Conservation (phyloP, 257 asterid genomes). For the Petunia secreta region DNA sequence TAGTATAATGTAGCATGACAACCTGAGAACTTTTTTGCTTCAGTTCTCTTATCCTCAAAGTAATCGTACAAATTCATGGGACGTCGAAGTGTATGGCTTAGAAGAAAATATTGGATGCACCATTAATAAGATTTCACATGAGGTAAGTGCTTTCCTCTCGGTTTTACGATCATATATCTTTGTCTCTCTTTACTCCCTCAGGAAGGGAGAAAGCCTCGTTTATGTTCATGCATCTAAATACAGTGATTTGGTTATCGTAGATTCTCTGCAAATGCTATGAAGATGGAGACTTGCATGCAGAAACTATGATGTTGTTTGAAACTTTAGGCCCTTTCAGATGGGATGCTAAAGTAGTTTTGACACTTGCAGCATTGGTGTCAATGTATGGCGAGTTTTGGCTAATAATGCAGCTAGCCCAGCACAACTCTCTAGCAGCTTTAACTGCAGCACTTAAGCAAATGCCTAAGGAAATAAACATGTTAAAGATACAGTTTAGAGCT, state of each 20-base stretch:
- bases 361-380: slow-evolving; percentile 55
- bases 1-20: slow-evolving; percentile 7
- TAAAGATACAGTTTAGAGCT: slow-evolving; percentile 49
- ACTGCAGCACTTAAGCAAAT: slow-evolving; percentile 49
- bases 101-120: slow-evolving; percentile 48
- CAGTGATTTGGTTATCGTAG: slow-evolving; percentile 39
- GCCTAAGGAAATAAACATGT: slow-evolving; percentile 34
- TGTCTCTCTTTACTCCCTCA: background rate
- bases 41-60: slow-evolving; percentile 47
- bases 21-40: slow-evolving; percentile 15
- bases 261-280: slow-evolving; percentile 40
- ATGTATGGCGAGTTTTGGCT: slow-evolving; percentile 59
- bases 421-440: slow-evolving; percentile 46
- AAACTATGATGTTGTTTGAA: slow-evolving; percentile 58
- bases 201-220: background rate
- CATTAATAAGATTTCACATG: slow-evolving; percentile 56
- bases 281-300: slow-evolving; percentile 48
- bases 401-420: slow-evolving; percentile 45
- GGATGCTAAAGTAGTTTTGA: slow-evolving; percentile 66
- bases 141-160: slow-evolving; percentile 42
- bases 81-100: slow-evolving; percentile 40
- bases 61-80: slow-evolving; percentile 25
- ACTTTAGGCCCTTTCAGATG: slow-evolving; percentile 54
- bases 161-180: slow-evolving; percentile 6
- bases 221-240: slow-evolving; percentile 12